Conservation (phyloP, 2,329 filamentous ascomycete genomes). For the Chrysoporthe austroafricana region DNA sequence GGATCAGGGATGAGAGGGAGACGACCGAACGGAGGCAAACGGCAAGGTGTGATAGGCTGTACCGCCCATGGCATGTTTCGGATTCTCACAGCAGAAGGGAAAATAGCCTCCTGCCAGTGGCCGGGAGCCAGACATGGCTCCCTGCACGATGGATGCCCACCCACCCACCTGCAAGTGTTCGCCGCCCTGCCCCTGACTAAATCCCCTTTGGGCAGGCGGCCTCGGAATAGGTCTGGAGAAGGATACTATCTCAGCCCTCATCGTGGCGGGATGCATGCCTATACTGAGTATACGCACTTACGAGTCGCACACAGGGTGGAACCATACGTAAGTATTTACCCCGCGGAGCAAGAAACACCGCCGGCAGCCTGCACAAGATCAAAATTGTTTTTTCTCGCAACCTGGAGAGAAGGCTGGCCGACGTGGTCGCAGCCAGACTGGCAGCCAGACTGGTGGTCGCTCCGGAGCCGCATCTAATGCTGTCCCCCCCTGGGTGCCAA, state of each 20-base stretch:
- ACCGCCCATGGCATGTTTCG: conserved; percentile 40
- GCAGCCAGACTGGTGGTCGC: neutral
- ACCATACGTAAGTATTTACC: neutral
- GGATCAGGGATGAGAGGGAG: conserved; percentile 34
- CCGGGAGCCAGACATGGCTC: conserved; percentile 18
- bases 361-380: neutral
- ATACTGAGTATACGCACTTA: neutral
- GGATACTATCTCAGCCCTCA: neutral
- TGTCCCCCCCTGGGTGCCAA: neutral
- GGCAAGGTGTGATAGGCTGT: conserved; percentile 37
- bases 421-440: neutral
- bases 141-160: conserved; percentile 19
- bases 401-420: neutral
- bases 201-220: conserved; percentile 26
- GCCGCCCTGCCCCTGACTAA: conserved; percentile 31
- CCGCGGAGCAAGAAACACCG: neutral
- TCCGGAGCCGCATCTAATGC: neutral
- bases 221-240: neutral
- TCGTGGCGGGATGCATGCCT: neutral
- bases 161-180: conserved; percentile 23
- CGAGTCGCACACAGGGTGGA: neutral
- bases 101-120: conserved; percentile 30
- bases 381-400: neutral
- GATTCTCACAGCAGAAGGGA: conserved; percentile 35
- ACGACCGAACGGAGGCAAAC: conserved; percentile 28